These are phyloP conservation scores for Phaeosphaeriaceae sp. DNA, from an alignment of 2,329 filamentous ascomycete species.

Conservation along the genomic window DNA sequence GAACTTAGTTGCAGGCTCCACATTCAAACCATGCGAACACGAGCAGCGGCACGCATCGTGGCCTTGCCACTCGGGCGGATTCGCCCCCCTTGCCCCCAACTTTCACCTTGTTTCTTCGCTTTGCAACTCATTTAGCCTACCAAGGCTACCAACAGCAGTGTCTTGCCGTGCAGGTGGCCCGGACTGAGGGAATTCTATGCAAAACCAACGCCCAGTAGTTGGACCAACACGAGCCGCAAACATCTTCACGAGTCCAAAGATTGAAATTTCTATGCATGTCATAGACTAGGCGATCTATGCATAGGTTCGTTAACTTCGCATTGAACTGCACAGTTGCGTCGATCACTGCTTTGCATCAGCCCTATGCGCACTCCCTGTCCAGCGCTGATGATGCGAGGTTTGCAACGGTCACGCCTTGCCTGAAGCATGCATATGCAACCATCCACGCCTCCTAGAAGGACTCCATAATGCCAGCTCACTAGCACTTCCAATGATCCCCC, in stretches of 20 bases:
- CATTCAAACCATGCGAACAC: slow-evolving; percentile 17
- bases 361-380: slow-evolving; percentile 25
- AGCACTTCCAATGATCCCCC: slow-evolving; percentile 5
- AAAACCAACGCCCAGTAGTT: not conserved
- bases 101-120: not conserved
- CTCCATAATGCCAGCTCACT: slow-evolving; percentile 8
- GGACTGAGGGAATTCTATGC: not conserved
- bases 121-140: not conserved
- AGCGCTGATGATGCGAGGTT: slow-evolving; percentile 11
- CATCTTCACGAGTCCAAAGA: not conserved
- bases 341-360: slow-evolving; percentile 31
- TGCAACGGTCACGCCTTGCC: slow-evolving; percentile 14
- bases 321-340: slow-evolving; percentile 14
- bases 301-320: slow-evolving; percentile 9
- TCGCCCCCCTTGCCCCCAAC: slow-evolving; percentile 9
- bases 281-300: slow-evolving; percentile 11
- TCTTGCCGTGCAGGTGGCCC: not conserved
- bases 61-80: slow-evolving; percentile 37
- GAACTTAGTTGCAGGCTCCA: slow-evolving; percentile 23
- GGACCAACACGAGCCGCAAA: not conserved
- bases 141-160: not conserved
- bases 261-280: slow-evolving; percentile 4
- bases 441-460: slow-evolving; percentile 10
- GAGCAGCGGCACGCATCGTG: slow-evolving; percentile 28
- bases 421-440: slow-evolving; percentile 17